Evolutionary conservation across 495 filamentous ascomycete genomes (phyloP), one percentile per base, ranked within the genome.

Genomic region (Aspergillus steynii): DNA sequence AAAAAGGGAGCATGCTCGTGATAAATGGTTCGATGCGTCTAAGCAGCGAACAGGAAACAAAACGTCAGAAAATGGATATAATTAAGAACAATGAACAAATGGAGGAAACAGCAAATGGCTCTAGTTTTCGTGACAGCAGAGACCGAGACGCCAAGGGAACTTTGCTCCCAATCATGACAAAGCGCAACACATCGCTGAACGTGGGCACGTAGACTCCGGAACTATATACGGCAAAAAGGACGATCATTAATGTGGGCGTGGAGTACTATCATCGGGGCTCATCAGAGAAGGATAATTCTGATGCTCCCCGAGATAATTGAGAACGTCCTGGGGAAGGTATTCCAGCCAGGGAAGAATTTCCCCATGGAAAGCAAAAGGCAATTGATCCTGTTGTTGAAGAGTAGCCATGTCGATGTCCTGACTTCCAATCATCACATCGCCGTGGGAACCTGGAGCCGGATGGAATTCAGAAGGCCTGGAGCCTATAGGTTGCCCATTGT

Each of bases 301-400:
- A 37, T 72, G 62, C 9, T 81, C 78, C 1, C 77, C 83, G 62
- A 83, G 85, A 58, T 82, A 80, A 62, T 78, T 83, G 52, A 87
- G 72, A 58, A 88, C 80, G 65, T 88, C 85, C 45, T 83, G 82
- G 0, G 86, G 86, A n/a, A 88, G 75, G 63, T 88, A 89, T 63
- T 88, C 86, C 20, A 89, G 77, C 86, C 86, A 90, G 5, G 86
- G 85, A 53, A 88, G 75, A 71, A 88, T 87, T 27, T 86, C 81
- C 5, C 78, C 78, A 14, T 76, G 80, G 12, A 84, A 71, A 20
- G 72, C 66, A 25, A 79, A 78, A 1, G 78, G 78, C 45, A 79
- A 72, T 1, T 75, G 67, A 15, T 78, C 72, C 32, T 77, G 75
- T 56, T 79, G 72, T 12, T 79, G 74, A 28, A 80, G 70, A 1